These are phyloP conservation scores for Penicillium sp. DNA, from an alignment of 2,329 filamentous ascomycete genomes.

Conservation along the genomic window DNA sequence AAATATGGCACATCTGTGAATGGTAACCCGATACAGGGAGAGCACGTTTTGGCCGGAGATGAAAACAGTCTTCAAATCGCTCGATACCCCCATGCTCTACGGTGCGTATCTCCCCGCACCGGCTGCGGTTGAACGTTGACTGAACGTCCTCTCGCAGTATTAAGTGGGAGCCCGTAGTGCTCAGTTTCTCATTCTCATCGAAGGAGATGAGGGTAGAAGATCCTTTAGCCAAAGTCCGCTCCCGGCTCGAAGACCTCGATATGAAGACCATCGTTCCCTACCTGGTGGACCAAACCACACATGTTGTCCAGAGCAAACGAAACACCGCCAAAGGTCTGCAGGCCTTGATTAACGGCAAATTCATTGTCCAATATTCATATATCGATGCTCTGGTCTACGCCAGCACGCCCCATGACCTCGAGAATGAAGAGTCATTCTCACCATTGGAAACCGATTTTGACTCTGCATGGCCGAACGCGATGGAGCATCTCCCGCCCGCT, in stretches of 20 bases:
- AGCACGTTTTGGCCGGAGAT: slow-evolving; percentile 56
- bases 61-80: slow-evolving; percentile 70
- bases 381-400: slow-evolving; percentile 68
- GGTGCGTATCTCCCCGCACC: slow-evolving; percentile 25
- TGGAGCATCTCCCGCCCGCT: slow-evolving; percentile 67
- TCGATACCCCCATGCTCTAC: slow-evolving; percentile 58
- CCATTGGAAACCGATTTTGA: slow-evolving; percentile 78
- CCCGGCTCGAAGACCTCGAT: slow-evolving; percentile 75
- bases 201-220: slow-evolving; percentile 65
- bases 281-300: slow-evolving; percentile 68
- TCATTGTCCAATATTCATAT: slow-evolving; percentile 71
- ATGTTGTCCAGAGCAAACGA: slow-evolving; percentile 82
- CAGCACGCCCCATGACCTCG: slow-evolving; percentile 52
- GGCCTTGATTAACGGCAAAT: slow-evolving; percentile 75
- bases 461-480: slow-evolving; percentile 70
- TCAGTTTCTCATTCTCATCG: slow-evolving; percentile 74
- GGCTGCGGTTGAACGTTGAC: neutral
- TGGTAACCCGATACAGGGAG: slow-evolving; percentile 65
- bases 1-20: slow-evolving; percentile 81
- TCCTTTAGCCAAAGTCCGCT: slow-evolving; percentile 60
- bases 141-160: slow-evolving; percentile 52
- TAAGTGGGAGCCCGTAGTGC: slow-evolving; percentile 73
- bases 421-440: slow-evolving; percentile 51
- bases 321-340: slow-evolving; percentile 87
- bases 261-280: slow-evolving; percentile 80